A percentile compares a stretch with the other conserved stretches of the same genome.
phyloP scores from a whole-genome alignment of 371 early-diverging fungal species.

The Massospora cicadina region DNA sequence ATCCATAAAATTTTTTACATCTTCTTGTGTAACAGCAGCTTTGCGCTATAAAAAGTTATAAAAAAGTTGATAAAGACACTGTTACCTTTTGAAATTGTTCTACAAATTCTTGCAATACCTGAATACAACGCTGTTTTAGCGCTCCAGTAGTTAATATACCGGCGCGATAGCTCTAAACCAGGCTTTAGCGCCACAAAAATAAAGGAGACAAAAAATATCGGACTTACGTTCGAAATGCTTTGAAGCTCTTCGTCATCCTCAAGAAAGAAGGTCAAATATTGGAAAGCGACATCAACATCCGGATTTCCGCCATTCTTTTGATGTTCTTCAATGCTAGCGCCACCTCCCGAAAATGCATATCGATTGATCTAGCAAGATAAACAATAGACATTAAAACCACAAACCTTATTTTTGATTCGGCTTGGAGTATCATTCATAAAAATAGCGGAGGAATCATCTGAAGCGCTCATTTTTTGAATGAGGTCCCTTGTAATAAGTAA shows the following conservation, averaged over 20 bases:
- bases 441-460: constrained; percentile 79
- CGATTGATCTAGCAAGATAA: constrained; percentile 50
- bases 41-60: constrained; percentile 22
- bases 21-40: constrained; percentile 40
- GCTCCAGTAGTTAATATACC: constrained; percentile 87
- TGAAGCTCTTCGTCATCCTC: constrained; percentile 89
- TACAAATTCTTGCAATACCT: constrained; percentile 68
- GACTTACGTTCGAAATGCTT: constrained; percentile 35
- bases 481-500: constrained; percentile 32
- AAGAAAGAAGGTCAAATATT: constrained; percentile 93
- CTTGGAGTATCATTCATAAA: constrained; percentile 87
- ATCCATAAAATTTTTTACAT: constrained; percentile 39
- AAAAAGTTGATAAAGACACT: neutral
- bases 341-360: constrained; percentile 95
- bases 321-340: constrained; percentile 86
- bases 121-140: constrained; percentile 88
- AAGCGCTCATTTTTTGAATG: constrained; percentile 98
- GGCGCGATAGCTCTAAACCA: constrained; percentile 43
- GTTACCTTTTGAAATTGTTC: constrained; percentile 61
- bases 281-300: constrained; percentile 95
- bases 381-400: neutral
- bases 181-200: neutral
- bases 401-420: constrained; percentile 91
- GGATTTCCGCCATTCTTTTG: constrained; percentile 80
- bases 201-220: neutral